phyloP scores from a whole-genome alignment of 2,329 filamentous ascomycete genomes.

The Piedraia hortae region DNA sequence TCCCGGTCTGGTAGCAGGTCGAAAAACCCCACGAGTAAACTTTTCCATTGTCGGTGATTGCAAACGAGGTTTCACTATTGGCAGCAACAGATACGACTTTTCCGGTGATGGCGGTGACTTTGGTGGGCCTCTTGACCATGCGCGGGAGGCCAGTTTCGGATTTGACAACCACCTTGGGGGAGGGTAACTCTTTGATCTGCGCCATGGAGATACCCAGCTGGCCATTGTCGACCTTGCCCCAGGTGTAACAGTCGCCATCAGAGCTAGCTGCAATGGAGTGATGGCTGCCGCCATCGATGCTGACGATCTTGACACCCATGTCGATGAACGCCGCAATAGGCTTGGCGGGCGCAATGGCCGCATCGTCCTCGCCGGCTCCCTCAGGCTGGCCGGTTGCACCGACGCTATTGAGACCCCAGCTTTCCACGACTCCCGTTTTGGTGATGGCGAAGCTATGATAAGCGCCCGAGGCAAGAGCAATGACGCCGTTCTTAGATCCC shows the following conservation, averaged over 20 bases:
- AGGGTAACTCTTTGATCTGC: conserved; percentile 11
- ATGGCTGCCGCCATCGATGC: conserved; percentile 45
- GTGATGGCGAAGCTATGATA: conserved; percentile 60
- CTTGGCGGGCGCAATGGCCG: conserved; percentile 40
- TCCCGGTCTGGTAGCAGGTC: conserved; percentile 54
- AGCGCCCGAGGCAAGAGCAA: conserved; percentile 36
- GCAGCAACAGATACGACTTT: conserved; percentile 19
- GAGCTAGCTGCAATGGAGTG: conserved; percentile 28
- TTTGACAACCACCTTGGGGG: conserved; percentile 23
- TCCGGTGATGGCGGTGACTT: conserved; percentile 27
- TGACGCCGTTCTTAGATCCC: conserved; percentile 22
- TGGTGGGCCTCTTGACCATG: conserved; percentile 38
- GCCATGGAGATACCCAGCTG: conserved; percentile 23
- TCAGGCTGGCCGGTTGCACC: conserved; percentile 42
- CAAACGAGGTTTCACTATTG: conserved; percentile 47
- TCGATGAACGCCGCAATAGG: conserved; percentile 37
- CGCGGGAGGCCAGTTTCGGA: conserved; percentile 35
- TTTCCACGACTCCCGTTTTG: conserved; percentile 40
- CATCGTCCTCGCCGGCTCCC: conserved; percentile 36
- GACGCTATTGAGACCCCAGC: conserved; percentile 72
- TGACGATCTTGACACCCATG: conserved; percentile 30
- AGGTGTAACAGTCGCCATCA: conserved; percentile 28
- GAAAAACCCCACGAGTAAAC: conserved; percentile 62
- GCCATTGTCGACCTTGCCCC: conserved; percentile 31
- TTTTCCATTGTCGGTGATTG: conserved; percentile 37